Evolutionary conservation across 495 filamentous ascomycete genomes (phyloP), one percentile per base, ranked within the genome.

Genomic region (Talaromyces wortmannii): DNA sequence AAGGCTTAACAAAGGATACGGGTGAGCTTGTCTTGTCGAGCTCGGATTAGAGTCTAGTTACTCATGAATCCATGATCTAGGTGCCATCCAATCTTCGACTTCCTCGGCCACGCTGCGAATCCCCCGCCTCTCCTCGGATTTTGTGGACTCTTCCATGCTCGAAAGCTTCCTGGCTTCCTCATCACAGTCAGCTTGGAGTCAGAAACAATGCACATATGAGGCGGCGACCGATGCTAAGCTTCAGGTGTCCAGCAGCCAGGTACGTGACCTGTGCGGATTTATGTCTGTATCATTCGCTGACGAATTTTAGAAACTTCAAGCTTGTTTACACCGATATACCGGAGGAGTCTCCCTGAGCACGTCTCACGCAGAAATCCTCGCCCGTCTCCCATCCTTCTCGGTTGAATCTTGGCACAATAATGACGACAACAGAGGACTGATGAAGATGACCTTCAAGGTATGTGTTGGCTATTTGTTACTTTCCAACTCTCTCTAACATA

Each of bases 121-220:
- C 15, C 30, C 18, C 16, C 40, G n/a, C 30, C 7, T 53, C n/a
- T 46, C 52, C 16, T 3, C 42, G 11, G 52, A 53, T 45, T 53
- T 53, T 17, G 30, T 53, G 12, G 52, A 53, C 16, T 45, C 29
- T 13, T 13, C n/a, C 13, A 43, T 53, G 16, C 7, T 23, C 7
- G 44, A 46, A 17, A 46, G 44, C 44, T 15, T 46, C 7, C 17
- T 23, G 2, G 15, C n/a, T 8, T 16, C 44, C 15, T 8, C 29
- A n/a, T 18, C 29, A 46, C 7, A 29, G 36, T 11, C 10, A 32
- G 2, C 44, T 2, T 53, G 17, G 7, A 42, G 18, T 13, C 44
- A 29, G 52, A 53, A 45, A 53, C 23, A 53, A 6, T 53, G 52
- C n/a, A 15, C 17, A 45, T 53, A 53, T 31, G 29, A 53, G 30